These are phyloP conservation scores for Phialophora tarda DNA, from an alignment of 2,329 filamentous ascomycete genomes.

Conservation along the genomic window DNA sequence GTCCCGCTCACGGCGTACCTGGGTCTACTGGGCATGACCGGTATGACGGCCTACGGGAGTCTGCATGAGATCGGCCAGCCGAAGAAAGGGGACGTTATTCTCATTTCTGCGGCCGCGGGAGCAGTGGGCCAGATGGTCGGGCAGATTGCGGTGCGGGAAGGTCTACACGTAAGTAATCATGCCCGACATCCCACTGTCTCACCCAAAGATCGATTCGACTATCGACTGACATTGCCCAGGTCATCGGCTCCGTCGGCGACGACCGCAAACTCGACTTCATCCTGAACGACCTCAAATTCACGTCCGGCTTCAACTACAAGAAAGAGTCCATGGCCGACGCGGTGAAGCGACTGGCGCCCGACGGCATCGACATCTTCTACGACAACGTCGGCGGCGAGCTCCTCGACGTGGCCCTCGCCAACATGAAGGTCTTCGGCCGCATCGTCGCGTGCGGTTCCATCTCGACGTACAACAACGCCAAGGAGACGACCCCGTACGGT, in stretches of 20 bases:
- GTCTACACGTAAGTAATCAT: constrained; percentile 53
- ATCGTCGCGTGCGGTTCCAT: constrained; percentile 65
- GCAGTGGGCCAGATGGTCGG: constrained; percentile 75
- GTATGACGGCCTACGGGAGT: constrained; percentile 69
- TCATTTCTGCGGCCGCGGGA: constrained; percentile 73
- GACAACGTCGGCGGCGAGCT: constrained; percentile 74
- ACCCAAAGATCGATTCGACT: neutral
- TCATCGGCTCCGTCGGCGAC: constrained; percentile 74
- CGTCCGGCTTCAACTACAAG: constrained; percentile 78
- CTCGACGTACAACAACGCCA: constrained; percentile 62
- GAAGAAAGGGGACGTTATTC: constrained; percentile 73
- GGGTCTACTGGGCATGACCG: constrained; percentile 73
- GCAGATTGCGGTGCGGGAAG: constrained; percentile 74
- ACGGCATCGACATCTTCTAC: constrained; percentile 76
- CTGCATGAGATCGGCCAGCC: constrained; percentile 71
- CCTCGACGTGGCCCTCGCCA: constrained; percentile 64
- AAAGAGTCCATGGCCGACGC: constrained; percentile 69
- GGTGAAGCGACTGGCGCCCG: constrained; percentile 67
- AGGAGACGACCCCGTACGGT: constrained; percentile 60
- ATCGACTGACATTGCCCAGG: constrained; percentile 46
- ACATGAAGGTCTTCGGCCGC: constrained; percentile 65
- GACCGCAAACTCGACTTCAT: constrained; percentile 75
- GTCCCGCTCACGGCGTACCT: constrained; percentile 69
- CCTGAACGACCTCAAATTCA: constrained; percentile 66
- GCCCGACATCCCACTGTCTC: neutral